A percentile compares a stretch with the other conserved stretches of the same genome.
These are phyloP conservation scores for Fusarium domesticum DNA, from an alignment of 2,329 filamentous ascomycete species.

Conservation along the genomic window DNA sequence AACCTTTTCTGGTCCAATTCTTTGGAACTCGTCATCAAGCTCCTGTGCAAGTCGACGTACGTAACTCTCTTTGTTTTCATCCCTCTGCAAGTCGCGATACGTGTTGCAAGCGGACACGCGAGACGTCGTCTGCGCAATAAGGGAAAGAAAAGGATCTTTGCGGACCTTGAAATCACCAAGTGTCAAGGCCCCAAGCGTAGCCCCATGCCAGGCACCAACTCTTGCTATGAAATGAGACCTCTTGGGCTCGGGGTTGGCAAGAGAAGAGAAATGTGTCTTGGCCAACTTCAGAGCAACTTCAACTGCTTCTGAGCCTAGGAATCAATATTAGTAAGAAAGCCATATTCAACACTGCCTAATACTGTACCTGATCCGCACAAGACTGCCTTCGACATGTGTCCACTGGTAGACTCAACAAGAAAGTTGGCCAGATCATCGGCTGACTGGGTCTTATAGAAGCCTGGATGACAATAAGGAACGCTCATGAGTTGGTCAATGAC, in stretches of 20 bases:
- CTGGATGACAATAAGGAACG: conserved; percentile 20
- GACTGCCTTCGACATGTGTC: conserved; percentile 20
- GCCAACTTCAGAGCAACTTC: conserved; percentile 23
- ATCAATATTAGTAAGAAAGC: too few relatives aligned
- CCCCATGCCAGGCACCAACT: conserved; percentile 18
- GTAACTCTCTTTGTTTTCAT: conserved; percentile 41
- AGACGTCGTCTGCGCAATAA: conserved; percentile 17
- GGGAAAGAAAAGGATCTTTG: conserved; percentile 17
- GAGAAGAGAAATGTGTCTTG: conserved; percentile 18
- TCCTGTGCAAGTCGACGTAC: conserved; percentile 41
- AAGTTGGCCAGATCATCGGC: conserved; percentile 20
- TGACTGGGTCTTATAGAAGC: conserved; percentile 22
- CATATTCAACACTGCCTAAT: too few relatives aligned
- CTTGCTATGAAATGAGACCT: conserved; percentile 19
- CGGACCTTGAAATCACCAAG: conserved; percentile 22
- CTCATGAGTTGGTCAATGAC: conserved; percentile 18
- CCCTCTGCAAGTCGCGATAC: conserved; percentile 21
- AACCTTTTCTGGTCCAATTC: conserved; percentile 45
- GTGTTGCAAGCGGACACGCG: conserved; percentile 12
- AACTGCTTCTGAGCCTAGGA: conserved; percentile 22
- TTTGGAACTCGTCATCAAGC: conserved; percentile 46
- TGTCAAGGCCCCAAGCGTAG: conserved; percentile 17
- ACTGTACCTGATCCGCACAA: conserved; percentile 20
- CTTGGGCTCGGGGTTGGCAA: conserved; percentile 16
- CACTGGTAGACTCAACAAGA: conserved; percentile 19